A percentile compares a stretch with the other conserved stretches of the same genome.
Evolutionary conservation across 176 grass and related monocot genomes (phyloP).

Genomic region (Canna indica): DNA sequence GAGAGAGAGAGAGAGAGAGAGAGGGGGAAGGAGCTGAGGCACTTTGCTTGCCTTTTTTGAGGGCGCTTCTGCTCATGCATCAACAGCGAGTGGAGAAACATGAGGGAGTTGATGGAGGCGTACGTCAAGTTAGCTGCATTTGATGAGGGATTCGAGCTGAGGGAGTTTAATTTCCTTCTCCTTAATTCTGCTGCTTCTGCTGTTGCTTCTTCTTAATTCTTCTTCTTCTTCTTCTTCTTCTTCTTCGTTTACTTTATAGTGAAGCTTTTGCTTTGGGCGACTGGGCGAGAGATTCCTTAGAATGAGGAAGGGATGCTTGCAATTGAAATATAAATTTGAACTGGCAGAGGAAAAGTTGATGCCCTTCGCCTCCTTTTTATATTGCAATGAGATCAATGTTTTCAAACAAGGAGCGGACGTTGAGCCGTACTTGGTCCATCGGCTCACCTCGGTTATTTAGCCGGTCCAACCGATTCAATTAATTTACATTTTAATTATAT

Average conservation of each 20-base stretch:
- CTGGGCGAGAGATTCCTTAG: slow-evolving; percentile 18
- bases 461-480: no score
- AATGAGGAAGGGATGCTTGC: not conserved
- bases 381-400: not conserved
- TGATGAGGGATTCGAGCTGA: no score
- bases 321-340: not conserved
- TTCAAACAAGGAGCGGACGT: no score
- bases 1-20: not conserved
- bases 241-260: slow-evolving; percentile 23
- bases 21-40: not conserved
- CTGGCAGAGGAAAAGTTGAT: slow-evolving; percentile 1
- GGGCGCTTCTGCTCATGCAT: slow-evolving; percentile 50
- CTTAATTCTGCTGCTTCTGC: no score
- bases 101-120: slow-evolving; percentile 18
- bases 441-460: no score
- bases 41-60: slow-evolving; percentile 36
- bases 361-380: not conserved
- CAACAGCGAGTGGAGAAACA: slow-evolving; percentile 67
- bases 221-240: no score
- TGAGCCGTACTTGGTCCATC: no score
- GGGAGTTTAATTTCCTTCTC: no score
- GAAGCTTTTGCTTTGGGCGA: slow-evolving; percentile 22
- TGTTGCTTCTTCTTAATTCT: no score
- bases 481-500: no score
- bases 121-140: not conserved